Conservation (phyloP, 2,329 filamentous ascomycete genomes). For the Phaeophleospora eucalypticola region DNA sequence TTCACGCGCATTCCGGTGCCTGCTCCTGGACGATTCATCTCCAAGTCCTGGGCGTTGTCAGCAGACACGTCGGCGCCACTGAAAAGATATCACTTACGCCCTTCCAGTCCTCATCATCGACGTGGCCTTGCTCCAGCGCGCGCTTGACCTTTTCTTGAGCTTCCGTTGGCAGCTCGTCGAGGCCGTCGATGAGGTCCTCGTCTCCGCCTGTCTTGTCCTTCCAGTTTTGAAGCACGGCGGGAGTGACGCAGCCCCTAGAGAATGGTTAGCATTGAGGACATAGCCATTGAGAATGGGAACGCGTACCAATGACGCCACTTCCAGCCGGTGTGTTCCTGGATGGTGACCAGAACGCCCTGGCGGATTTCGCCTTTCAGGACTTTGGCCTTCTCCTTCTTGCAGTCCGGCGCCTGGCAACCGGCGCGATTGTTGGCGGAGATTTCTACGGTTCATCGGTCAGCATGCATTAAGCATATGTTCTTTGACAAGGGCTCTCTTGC, state of each 20-base stretch:
- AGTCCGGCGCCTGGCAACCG: slow-evolving; percentile 66
- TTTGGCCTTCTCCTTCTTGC: slow-evolving; percentile 66
- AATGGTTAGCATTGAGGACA: neutral
- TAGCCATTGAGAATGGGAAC: slow-evolving; percentile 1
- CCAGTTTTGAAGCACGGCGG: slow-evolving; percentile 64
- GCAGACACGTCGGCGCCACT: no score
- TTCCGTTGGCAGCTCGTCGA: slow-evolving; percentile 67
- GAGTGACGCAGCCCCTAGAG: slow-evolving; percentile 81
- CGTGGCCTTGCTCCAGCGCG: slow-evolving; percentile 71
- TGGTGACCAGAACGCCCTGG: slow-evolving; percentile 67
- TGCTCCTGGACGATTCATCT: slow-evolving; percentile 58
- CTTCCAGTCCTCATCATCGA: slow-evolving; percentile 82
- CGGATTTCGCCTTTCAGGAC: slow-evolving; percentile 76
- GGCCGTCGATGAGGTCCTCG: slow-evolving; percentile 71
- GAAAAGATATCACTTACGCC: no score
- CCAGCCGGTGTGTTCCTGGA: slow-evolving; percentile 60
- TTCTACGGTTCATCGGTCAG: slow-evolving; percentile 49
- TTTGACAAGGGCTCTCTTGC: slow-evolving; percentile 10
- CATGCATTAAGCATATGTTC: neutral
- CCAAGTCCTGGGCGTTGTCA: slow-evolving; percentile 57
- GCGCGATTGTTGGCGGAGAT: slow-evolving; percentile 67
- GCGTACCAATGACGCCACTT: slow-evolving; percentile 82
- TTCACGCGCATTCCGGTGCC: slow-evolving; percentile 11
- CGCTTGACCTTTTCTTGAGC: slow-evolving; percentile 68
- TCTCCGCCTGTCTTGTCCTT: slow-evolving; percentile 56